These are phyloP conservation scores for Heterobasidion parviporum DNA, from an alignment of 1,284 basidiomycete genomes.

Conservation along the genomic window DNA sequence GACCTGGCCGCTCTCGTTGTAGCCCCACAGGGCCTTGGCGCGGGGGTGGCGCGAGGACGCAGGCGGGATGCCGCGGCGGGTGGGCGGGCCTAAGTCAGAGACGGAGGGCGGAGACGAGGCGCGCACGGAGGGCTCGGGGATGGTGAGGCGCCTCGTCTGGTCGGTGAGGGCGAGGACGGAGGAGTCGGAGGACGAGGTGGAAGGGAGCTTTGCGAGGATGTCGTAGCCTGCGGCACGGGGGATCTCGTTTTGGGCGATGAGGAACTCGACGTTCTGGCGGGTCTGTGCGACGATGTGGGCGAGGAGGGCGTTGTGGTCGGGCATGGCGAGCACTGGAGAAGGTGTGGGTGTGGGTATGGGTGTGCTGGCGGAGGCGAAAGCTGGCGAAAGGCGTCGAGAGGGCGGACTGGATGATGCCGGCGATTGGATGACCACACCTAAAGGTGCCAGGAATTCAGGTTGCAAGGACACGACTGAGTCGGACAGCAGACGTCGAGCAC, in stretches of 20 bases:
- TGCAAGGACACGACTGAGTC: too few species aligned
- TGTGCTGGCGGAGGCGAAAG: too few species aligned
- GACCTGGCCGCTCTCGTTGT: conserved; percentile 53
- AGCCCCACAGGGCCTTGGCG: conserved; percentile 55
- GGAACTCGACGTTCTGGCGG: conserved; percentile 53
- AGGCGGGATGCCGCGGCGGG: conserved; percentile 18
- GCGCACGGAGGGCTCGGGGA: conserved; percentile 6
- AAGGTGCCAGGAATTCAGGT: too few species aligned
- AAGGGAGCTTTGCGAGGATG: conserved; percentile 43
- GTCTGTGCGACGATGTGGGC: conserved; percentile 55
- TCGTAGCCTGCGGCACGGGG: conserved; percentile 40
- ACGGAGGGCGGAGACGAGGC: conserved; percentile 6
- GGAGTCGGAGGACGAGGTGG: not conserved
- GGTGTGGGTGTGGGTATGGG: not conserved
- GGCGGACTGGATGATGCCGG: too few species aligned
- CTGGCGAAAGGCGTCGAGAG: too few species aligned
- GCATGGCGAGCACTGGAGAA: conserved; percentile 2
- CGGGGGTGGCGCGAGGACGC: conserved; percentile 27
- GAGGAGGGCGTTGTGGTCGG: conserved; percentile 30
- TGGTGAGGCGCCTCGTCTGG: conserved; percentile 10
- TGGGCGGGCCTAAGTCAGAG: conserved; percentile 17
- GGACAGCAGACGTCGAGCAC: too few species aligned
- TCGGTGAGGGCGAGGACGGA: conserved; percentile 9
- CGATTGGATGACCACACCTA: too few species aligned
- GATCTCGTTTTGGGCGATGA: conserved; percentile 51